phyloP scores from a whole-genome alignment of 2,329 filamentous ascomycete species.

The Verticillium longisporum region DNA sequence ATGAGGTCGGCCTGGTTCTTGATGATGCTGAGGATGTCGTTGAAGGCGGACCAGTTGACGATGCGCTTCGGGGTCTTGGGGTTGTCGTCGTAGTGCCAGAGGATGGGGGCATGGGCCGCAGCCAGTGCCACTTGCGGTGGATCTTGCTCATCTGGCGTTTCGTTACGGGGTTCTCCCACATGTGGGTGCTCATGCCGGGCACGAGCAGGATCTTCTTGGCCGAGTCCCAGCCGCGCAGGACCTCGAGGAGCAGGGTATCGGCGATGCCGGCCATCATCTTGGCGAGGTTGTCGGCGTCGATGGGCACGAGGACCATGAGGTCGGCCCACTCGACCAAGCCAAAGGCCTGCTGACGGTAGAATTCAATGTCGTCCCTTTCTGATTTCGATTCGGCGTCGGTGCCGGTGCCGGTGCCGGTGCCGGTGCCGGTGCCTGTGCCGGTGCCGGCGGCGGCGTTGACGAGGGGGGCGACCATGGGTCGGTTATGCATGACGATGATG shows the following conservation, averaged over 20 bases:
- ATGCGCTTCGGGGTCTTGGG: slow-evolving; percentile 40
- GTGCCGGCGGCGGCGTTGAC: background rate
- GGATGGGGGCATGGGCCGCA: slow-evolving; percentile 73
- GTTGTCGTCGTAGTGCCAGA: slow-evolving; percentile 68
- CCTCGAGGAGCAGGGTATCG: slow-evolving; percentile 72
- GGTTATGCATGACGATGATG: slow-evolving; percentile 53
- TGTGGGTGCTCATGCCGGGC: slow-evolving; percentile 80
- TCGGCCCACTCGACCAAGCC: slow-evolving; percentile 84
- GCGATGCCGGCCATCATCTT: slow-evolving; percentile 84
- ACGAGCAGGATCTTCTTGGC: slow-evolving; percentile 80
- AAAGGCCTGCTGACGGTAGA: slow-evolving; percentile 45
- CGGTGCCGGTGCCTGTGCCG: slow-evolving; percentile 5
- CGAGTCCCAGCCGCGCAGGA: slow-evolving; percentile 79
- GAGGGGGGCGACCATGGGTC: slow-evolving; percentile 25
- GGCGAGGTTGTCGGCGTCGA: slow-evolving; percentile 76
- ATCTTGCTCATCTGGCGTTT: slow-evolving; percentile 83
- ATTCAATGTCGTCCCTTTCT: slow-evolving; percentile 40
- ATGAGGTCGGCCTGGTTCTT: slow-evolving; percentile 72
- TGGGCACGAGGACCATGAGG: slow-evolving; percentile 74
- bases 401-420: slow-evolving; percentile 19
- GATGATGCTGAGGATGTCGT: slow-evolving; percentile 66
- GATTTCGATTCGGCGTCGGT: slow-evolving; percentile 16
- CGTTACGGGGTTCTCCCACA: slow-evolving; percentile 88
- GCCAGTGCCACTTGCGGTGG: slow-evolving; percentile 78
- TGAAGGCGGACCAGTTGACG: slow-evolving; percentile 57